A percentile compares a stretch with the other conserved stretches of the same genome.
phyloP scores from a whole-genome alignment of 2,329 filamentous ascomycete species.

The Aspergillus neoniger region DNA sequence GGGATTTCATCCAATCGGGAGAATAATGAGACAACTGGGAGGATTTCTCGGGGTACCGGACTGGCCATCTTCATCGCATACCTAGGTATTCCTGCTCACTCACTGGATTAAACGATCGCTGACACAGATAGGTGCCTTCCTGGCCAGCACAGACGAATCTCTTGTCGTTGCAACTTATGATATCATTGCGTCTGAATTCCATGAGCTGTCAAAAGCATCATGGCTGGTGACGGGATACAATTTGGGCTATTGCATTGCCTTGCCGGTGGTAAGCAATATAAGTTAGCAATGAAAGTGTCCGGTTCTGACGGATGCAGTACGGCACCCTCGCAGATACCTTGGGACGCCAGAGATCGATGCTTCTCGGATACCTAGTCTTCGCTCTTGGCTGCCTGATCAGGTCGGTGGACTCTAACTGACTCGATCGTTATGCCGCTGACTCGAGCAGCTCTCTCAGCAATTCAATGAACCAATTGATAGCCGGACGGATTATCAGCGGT shows the following conservation, averaged over 20 bases:
- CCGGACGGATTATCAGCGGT: background rate
- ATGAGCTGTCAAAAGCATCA: background rate
- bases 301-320: background rate
- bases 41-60: background rate
- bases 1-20: background rate
- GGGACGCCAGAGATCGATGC: background rate
- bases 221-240: conserved; percentile 4
- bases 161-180: conserved; percentile 6
- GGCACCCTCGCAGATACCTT: background rate
- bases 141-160: conserved; percentile 6
- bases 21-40: background rate
- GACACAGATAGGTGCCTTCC: background rate
- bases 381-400: background rate
- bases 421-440: background rate
- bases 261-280: background rate
- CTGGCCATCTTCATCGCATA: conserved; percentile 3
- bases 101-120: background rate
- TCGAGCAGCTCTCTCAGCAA: background rate
- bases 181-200: conserved; percentile 3
- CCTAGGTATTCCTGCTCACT: background rate
- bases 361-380: background rate
- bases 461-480: background rate
- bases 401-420: background rate
- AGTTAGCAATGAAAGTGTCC: too few relatives aligned
- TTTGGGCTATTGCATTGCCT: conserved; percentile 3